Base-by-base conservation (phyloP, 352 stramenopile species). In the Phytopythium sindhum region DNA sequence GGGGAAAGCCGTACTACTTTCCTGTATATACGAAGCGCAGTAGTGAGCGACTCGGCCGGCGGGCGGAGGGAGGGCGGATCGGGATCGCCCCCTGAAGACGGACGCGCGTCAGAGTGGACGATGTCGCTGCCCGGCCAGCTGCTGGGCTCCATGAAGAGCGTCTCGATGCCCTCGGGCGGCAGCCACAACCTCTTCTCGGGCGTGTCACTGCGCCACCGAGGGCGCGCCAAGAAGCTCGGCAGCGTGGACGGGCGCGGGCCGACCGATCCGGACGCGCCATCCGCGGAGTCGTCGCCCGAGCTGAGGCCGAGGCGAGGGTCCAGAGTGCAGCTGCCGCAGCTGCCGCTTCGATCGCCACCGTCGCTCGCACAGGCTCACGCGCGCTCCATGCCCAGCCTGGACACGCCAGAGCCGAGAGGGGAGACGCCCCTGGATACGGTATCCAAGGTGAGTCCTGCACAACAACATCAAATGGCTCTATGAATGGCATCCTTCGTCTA, bases 101-200 rank as follows among this genome's bases (percentile, higher is more conserved):
- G 42, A 50, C 42, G 42, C 8, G 42, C n/a, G 4, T 5, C 14
- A 21, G 7, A 45, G n/a, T 1, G 0, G 33, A 37, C 33, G 4
- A 61, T 61, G 55, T 61, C 55, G n/a, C 24, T 61, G 31, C 55
- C 55, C 12, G 55, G 55, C 21, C 11, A 73, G 60, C 50, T 78
- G 53, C 61, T 78, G 48, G 56, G 65, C 45, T 48, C 65, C 61
- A 65, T 78, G n/a, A 78, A 78, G 68, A 63, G 71, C 57, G 60
- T 33, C 24, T 33, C 68, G 55, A 53, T 68, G 21, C 65, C 72
- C 31, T 65, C 59, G 44, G 63, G 62, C 53, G 70, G 63, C 47
- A 44, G 55, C 39, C 55, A 61, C 37, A 51, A 63, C 42, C 63
- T 78, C 53, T 78, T 78, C 65, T 73, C 72, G 17, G 63, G 65